Evolutionary conservation across 78 protist genomes (phyloP).

Genomic region (Tieghemostelium lacteum): DNA sequence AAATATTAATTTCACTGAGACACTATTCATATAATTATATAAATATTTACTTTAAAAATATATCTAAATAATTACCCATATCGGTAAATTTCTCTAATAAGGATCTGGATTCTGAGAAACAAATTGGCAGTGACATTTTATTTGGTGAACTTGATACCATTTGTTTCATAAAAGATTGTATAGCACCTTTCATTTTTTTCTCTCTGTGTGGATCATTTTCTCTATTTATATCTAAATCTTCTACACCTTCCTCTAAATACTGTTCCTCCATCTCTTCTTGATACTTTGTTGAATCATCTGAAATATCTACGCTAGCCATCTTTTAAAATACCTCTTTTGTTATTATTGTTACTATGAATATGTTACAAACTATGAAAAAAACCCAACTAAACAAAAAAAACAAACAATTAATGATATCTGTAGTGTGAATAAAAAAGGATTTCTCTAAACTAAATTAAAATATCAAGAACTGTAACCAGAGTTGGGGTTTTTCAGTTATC

Average conservation of each 20-base stretch:
- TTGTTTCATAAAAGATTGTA: conserved; percentile 37
- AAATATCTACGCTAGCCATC: conserved; percentile 6
- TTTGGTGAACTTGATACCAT: conserved; percentile 56
- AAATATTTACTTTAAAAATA: conserved; percentile 45
- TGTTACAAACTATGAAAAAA: background rate
- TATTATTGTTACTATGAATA: background rate
- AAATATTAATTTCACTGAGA: no score
- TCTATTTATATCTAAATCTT: conserved; percentile 6
- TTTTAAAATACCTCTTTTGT: no score
- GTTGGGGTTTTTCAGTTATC: background rate
- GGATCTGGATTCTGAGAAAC: conserved; percentile 57
- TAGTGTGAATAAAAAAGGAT: background rate
- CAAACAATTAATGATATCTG: background rate
- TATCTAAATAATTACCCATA: conserved; percentile 41
- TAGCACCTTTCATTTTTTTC: conserved; percentile 29
- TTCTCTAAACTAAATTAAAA: background rate
- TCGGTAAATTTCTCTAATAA: conserved; percentile 63
- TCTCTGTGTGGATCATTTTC: background rate
- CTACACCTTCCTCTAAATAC: conserved; percentile 2
- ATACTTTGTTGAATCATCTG: conserved; percentile 39
- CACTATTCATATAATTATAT: no score
- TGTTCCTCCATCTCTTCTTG: conserved; percentile 31
- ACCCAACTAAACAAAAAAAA: background rate
- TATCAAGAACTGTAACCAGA: no score
- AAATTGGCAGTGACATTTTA: conserved; percentile 57